Evolutionary conservation across 305 asterid species (phyloP).

Genomic region (Caryopteris hybrid): DNA sequence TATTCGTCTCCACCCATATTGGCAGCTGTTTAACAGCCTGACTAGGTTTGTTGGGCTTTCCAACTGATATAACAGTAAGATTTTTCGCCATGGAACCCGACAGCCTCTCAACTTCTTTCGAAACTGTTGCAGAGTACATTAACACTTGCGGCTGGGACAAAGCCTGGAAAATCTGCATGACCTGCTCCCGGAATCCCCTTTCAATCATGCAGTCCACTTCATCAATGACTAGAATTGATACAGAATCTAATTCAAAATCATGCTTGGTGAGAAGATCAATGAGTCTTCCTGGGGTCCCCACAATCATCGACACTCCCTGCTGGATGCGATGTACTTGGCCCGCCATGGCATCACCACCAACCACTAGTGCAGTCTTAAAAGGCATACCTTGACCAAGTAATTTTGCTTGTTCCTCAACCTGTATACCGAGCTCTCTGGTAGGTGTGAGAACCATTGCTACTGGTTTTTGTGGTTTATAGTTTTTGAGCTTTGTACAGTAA

Average conservation of each 20-base stretch:
- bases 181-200: constrained; percentile 85
- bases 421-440: constrained; percentile 88
- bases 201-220: constrained; percentile 91
- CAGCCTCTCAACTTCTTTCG: constrained; percentile 72
- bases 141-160: constrained; percentile 78
- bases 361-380: constrained; percentile 83
- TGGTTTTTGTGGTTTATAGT: constrained; percentile 46
- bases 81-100: constrained; percentile 60
- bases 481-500: constrained; percentile 39
- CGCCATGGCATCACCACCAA: constrained; percentile 94
- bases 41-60: constrained; percentile 66
- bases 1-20: constrained; percentile 87
- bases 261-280: constrained; percentile 81
- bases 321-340: constrained; percentile 75
- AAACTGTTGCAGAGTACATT: constrained; percentile 89
- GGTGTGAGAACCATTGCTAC: constrained; percentile 77
- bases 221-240: constrained; percentile 79
- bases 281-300: constrained; percentile 90
- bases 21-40: constrained; percentile 75
- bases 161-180: constrained; percentile 75
- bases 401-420: constrained; percentile 94
- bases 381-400: constrained; percentile 82
- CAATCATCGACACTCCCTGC: constrained; percentile 80
- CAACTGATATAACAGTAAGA: constrained; percentile 54
- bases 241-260: constrained; percentile 56